Evolutionary conservation across 2,329 filamentous ascomycete species (phyloP).

Genomic region (Pseudogymnoascus sp.): DNA sequence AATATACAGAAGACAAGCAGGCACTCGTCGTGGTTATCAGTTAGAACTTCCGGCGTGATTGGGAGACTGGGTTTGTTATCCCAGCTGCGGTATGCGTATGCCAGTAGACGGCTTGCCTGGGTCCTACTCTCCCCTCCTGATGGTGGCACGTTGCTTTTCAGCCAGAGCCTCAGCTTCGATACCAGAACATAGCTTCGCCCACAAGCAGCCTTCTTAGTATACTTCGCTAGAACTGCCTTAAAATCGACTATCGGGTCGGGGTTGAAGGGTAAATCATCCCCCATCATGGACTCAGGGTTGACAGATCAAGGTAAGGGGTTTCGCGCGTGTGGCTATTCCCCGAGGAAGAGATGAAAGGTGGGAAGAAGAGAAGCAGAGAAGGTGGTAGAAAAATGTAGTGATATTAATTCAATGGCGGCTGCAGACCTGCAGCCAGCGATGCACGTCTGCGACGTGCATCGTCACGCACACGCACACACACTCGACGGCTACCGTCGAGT

Average conservation of each 20-base stretch:
- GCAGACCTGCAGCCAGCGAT: not conserved
- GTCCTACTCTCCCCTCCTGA: not conserved
- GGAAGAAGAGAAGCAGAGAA: not conserved
- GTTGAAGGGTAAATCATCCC: not conserved
- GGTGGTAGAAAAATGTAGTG: not conserved
- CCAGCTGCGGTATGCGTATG: not conserved
- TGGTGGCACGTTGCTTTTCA: not conserved
- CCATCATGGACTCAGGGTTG: not conserved
- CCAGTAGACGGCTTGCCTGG: not conserved
- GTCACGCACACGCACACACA: not conserved
- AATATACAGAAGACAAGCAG: constrained; percentile 24
- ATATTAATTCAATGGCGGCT: not conserved
- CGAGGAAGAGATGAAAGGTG: not conserved
- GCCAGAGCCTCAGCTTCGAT: not conserved
- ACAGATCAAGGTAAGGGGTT: no score
- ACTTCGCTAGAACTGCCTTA: not conserved
- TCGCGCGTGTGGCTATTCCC: no score
- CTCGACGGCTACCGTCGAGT: not conserved
- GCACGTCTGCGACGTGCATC: not conserved
- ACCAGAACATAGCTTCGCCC: not conserved
- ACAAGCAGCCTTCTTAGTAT: not conserved
- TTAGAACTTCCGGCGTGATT: not conserved
- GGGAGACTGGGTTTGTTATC: not conserved
- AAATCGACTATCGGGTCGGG: not conserved
- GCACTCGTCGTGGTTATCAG: constrained; percentile 9